Conservation (phyloP, 179 eudicot genomes). For the Beta macrorhiza region DNA sequence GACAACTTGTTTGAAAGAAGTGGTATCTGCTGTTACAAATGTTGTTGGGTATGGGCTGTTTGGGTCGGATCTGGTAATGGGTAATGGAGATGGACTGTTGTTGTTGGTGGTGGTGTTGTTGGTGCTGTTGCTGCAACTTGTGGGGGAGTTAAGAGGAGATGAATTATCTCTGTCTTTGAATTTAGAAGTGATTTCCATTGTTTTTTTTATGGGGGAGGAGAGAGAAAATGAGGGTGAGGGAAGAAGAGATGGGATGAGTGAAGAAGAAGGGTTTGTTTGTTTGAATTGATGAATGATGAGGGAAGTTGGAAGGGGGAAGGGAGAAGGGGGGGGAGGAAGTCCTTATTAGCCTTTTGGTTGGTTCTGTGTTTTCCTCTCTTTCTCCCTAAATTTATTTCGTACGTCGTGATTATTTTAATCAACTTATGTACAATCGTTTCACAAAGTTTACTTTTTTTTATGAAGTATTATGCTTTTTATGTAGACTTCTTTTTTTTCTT, state of each 20-base stretch:
- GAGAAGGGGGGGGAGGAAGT: neutral
- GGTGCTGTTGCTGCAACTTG: slow-evolving; percentile 10
- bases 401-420: neutral
- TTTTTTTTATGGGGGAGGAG: neutral
- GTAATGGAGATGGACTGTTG: slow-evolving; percentile 20
- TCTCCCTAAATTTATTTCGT: neutral
- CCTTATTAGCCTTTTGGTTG: slow-evolving; percentile 16
- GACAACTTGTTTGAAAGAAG: slow-evolving; percentile 89
- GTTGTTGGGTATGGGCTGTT: slow-evolving; percentile 87
- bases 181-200: slow-evolving; percentile 58
- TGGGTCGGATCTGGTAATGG: slow-evolving; percentile 64
- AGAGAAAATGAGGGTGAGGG: slow-evolving; percentile 15
- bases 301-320: neutral
- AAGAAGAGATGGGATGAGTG: slow-evolving; percentile 21
- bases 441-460: no score
- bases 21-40: slow-evolving; percentile 79
- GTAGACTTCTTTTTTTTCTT: no score
- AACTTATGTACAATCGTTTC: no score
- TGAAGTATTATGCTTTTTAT: no score
- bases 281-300: slow-evolving; percentile 20
- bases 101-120: neutral
- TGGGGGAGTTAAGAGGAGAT: slow-evolving; percentile 29
- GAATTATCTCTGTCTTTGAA: slow-evolving; percentile 37
- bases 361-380: neutral
- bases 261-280: slow-evolving; percentile 18